Evolutionary conservation across 805 yeast species (phyloP).

Genomic region (Candida loeiensis): DNA sequence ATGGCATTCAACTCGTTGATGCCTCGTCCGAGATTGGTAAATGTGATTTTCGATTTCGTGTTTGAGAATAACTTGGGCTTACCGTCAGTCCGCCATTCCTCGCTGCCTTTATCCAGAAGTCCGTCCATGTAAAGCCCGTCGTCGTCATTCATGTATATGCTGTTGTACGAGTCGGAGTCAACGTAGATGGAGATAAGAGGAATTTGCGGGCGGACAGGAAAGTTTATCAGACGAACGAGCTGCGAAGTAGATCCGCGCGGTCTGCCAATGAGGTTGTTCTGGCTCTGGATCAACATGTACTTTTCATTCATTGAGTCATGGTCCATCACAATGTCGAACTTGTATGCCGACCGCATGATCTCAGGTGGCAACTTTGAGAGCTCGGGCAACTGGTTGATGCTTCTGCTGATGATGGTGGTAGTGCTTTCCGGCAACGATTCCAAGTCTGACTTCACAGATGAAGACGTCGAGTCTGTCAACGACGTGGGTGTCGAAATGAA

Average conservation of each 20-base stretch:
- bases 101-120: constrained; percentile 8
- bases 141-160: constrained; percentile 31
- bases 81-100: constrained; percentile 2
- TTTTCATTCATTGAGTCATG: constrained; percentile 39
- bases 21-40: constrained; percentile 41
- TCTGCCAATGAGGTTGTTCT: constrained; percentile 5
- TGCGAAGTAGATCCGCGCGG: background rate
- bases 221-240: constrained; percentile 3
- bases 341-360: constrained; percentile 42
- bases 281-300: constrained; percentile 17
- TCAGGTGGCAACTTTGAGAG: constrained; percentile 43
- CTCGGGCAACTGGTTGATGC: constrained; percentile 29
- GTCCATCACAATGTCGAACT: constrained; percentile 44
- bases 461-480: constrained; percentile 31
- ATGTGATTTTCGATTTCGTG: constrained; percentile 14
- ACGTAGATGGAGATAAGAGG: constrained; percentile 31
- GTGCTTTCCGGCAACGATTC: constrained; percentile 15
- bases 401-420: constrained; percentile 2
- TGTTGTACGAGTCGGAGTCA: constrained; percentile 25
- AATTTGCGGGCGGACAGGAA: constrained; percentile 24
- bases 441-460: constrained; percentile 30
- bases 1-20: constrained; percentile 49
- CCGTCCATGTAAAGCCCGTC: constrained; percentile 18
- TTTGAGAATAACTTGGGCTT: constrained; percentile 5
- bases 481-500: constrained; percentile 36